Evolutionary conservation across 176 grass and related monocot species (phyloP).

Genomic region (Neostapfia colusana): DNA sequence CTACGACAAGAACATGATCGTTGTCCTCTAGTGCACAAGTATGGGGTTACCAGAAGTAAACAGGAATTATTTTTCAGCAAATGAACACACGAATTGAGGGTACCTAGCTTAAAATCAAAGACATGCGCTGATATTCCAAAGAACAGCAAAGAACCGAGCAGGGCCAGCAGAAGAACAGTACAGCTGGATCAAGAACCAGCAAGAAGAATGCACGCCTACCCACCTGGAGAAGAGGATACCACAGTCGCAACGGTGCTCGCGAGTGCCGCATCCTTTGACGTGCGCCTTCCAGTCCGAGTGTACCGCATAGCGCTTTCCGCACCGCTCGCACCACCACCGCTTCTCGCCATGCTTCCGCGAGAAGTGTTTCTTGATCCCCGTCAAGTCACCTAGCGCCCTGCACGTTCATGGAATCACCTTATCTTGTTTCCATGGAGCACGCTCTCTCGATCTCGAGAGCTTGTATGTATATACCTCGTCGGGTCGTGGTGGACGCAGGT

Average conservation of each 20-base stretch:
- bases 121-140: neutral
- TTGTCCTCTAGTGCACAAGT: neutral
- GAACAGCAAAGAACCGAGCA: neutral
- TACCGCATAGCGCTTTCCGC: conserved; percentile 89
- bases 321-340: conserved; percentile 89
- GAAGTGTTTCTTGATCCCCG: conserved; percentile 97
- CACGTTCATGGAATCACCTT: neutral
- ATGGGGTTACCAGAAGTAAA: neutral
- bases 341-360: conserved; percentile 95
- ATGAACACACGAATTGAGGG: neutral
- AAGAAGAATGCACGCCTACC: neutral
- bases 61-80: neutral
- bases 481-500: conserved; percentile 93
- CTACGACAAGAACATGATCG: neutral
- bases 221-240: conserved; percentile 95
- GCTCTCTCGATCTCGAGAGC: neutral
- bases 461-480: neutral
- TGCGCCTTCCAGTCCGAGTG: conserved; percentile 99
- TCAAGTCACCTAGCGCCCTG: conserved; percentile 83
- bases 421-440: neutral
- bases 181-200: neutral
- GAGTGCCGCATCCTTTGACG: conserved; percentile 88
- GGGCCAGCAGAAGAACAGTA: neutral
- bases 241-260: conserved; percentile 91
- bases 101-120: neutral